phyloP scores from a whole-genome alignment of 495 filamentous ascomycete genomes.

The Podospora tetraspora region DNA sequence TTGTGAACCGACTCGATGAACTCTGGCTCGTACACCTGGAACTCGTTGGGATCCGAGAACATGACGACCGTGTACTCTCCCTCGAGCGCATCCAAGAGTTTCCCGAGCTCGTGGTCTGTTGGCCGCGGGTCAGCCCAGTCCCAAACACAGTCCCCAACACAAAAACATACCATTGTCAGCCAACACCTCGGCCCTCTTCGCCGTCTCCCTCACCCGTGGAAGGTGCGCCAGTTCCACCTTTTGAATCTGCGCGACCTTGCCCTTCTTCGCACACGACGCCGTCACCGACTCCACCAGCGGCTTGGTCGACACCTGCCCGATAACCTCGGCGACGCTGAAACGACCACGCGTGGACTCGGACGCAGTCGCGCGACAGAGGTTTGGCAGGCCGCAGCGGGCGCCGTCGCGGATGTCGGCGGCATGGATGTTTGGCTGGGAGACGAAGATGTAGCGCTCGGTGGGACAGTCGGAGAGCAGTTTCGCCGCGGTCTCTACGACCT shows the following conservation, averaged over 20 bases:
- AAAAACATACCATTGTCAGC: constrained; percentile 56
- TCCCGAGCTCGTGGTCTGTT: constrained; percentile 38
- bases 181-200: constrained; percentile 48
- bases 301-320: constrained; percentile 50
- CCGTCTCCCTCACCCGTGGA: constrained; percentile 34
- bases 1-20: constrained; percentile 34
- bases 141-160: not conserved
- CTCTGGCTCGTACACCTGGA: constrained; percentile 41
- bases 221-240: constrained; percentile 48
- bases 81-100: constrained; percentile 30
- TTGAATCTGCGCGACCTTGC: constrained; percentile 40
- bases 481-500: constrained; percentile 37
- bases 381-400: constrained; percentile 24
- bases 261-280: constrained; percentile 30
- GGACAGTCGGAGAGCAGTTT: constrained; percentile 59
- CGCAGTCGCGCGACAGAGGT: constrained; percentile 27
- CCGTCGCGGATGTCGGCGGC: constrained; percentile 53
- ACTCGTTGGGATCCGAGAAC: constrained; percentile 35
- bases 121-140: not conserved
- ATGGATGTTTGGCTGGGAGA: constrained; percentile 72
- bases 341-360: constrained; percentile 20
- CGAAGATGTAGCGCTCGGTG: constrained; percentile 73
- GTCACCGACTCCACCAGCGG: constrained; percentile 32
- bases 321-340: constrained; percentile 54
- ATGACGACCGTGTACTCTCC: constrained; percentile 47